Evolutionary conservation across 768 basidiomycete genomes (phyloP).

Genomic region (Leccinum obscurum): DNA sequence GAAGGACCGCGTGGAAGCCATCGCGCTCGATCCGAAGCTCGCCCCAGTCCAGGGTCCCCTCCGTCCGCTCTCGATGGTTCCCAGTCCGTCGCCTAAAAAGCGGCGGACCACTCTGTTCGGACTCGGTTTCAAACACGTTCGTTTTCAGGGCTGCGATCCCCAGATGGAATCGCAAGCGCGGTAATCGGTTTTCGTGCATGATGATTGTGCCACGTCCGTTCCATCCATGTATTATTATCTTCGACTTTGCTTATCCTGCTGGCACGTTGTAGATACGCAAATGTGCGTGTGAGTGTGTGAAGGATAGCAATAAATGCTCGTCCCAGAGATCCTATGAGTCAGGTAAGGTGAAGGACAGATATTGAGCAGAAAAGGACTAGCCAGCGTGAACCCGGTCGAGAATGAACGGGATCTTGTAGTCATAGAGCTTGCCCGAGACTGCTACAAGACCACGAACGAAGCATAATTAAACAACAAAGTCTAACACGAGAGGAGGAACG

Average conservation of each 20-base stretch:
- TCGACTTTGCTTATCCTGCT: background rate
- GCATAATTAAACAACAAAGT: too few relatives aligned
- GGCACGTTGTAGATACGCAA: background rate
- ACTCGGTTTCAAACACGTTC: constrained; percentile 14
- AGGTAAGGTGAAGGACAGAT: too few relatives aligned
- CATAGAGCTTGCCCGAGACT: too few relatives aligned
- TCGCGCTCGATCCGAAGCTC: constrained; percentile 33
- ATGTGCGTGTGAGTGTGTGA: too few relatives aligned
- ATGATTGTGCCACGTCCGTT: background rate
- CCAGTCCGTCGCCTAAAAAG: constrained; percentile 16
- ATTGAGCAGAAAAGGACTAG: too few relatives aligned
- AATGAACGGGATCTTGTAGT: too few relatives aligned
- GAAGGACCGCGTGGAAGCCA: constrained; percentile 27
- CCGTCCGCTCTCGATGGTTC: constrained; percentile 29
- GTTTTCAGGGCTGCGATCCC: background rate
- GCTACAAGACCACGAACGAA: too few relatives aligned
- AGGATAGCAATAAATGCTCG: too few relatives aligned
- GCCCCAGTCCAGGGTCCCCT: constrained; percentile 34
- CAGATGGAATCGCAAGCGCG: background rate
- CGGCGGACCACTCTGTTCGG: constrained; percentile 23
- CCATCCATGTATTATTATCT: background rate
- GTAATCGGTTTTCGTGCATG: constrained; percentile 4
- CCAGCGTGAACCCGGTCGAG: too few relatives aligned
- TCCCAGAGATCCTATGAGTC: too few relatives aligned
- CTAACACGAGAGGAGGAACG: too few relatives aligned